Percentiles rank a stretch among this genome's conserved stretches.
phyloP scores from a whole-genome alignment of 148 eudicot species.

The Selenicereus undatus region DNA sequence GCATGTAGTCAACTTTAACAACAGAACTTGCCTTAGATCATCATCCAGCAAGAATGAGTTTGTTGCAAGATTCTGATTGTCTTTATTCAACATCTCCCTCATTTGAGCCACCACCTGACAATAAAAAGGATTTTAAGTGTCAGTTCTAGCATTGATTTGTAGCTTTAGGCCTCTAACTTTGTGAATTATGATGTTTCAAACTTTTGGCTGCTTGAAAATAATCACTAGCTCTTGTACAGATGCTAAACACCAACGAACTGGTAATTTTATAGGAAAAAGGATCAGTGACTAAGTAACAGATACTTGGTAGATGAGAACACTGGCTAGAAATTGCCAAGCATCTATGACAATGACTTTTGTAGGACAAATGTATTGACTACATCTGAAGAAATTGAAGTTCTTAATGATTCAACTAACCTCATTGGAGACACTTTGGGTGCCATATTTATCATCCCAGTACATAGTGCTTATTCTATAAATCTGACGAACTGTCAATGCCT shows the following conservation, averaged over 20 bases:
- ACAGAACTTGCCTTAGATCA: conserved; percentile 68
- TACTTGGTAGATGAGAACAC: not conserved
- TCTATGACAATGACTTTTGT: no score
- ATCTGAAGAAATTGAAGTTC: not conserved
- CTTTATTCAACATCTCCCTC: conserved; percentile 91
- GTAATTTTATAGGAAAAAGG: no score
- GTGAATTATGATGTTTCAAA: no score
- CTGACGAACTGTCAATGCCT: conserved; percentile 93
- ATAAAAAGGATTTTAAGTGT: conserved; percentile 11
- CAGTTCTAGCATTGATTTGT: not conserved
- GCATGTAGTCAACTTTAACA: not conserved
- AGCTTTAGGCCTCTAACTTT: not conserved
- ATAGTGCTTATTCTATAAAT: conserved; percentile 97
- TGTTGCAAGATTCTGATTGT: conserved; percentile 76
- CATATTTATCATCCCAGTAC: conserved; percentile 99
- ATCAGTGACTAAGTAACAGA: not conserved
- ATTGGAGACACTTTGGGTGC: conserved; percentile 97
- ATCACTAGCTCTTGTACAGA: no score
- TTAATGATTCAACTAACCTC: conserved; percentile 48
- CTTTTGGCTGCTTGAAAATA: no score
- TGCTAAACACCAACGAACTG: no score
- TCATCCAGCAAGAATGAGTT: conserved; percentile 95
- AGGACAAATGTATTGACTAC: not conserved
- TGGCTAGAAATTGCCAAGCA: not conserved
- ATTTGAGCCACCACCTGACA: conserved; percentile 91